Evolutionary conservation across 495 filamentous ascomycete species (phyloP).

Genomic region (Aspergillus campestris): DNA sequence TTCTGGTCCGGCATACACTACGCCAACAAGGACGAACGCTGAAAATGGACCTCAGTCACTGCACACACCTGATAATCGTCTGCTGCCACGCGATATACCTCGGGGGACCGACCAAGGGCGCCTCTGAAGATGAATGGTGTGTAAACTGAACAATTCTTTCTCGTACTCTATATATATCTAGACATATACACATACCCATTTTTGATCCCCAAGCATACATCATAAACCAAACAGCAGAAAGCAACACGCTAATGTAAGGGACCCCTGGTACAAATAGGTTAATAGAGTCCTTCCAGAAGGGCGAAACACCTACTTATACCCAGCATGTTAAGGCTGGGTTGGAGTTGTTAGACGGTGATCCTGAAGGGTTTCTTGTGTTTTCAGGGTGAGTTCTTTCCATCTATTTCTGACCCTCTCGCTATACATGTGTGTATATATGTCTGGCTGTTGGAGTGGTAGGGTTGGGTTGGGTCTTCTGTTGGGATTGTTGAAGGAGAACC

Average conservation of each 20-base stretch:
- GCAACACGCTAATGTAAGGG: not conserved
- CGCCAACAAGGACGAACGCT: no score
- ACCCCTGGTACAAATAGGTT: slow-evolving; percentile 19
- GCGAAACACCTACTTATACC: slow-evolving; percentile 66
- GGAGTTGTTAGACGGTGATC: slow-evolving; percentile 28
- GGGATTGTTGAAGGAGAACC: no score
- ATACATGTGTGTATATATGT: not conserved
- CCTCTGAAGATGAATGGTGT: slow-evolving; percentile 60
- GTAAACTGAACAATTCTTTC: not conserved
- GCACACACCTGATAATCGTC: slow-evolving; percentile 56
- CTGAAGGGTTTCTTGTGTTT: slow-evolving; percentile 48
- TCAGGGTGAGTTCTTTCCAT: slow-evolving; percentile 49
- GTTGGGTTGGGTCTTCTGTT: no score
- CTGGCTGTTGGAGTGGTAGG: no score
- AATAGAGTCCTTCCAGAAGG: slow-evolving; percentile 61
- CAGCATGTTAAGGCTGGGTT: slow-evolving; percentile 62
- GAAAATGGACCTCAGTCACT: not conserved
- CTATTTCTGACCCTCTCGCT: not conserved
- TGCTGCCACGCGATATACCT: slow-evolving; percentile 78
- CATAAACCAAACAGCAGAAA: not conserved
- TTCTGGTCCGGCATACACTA: no score
- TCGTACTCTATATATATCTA: not conserved
- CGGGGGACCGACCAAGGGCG: slow-evolving; percentile 50
- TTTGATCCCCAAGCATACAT: not conserved
- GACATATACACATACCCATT: no score